Base-by-base conservation (phyloP, 495 filamentous ascomycete species). In the Penicillium alfredii region DNA sequence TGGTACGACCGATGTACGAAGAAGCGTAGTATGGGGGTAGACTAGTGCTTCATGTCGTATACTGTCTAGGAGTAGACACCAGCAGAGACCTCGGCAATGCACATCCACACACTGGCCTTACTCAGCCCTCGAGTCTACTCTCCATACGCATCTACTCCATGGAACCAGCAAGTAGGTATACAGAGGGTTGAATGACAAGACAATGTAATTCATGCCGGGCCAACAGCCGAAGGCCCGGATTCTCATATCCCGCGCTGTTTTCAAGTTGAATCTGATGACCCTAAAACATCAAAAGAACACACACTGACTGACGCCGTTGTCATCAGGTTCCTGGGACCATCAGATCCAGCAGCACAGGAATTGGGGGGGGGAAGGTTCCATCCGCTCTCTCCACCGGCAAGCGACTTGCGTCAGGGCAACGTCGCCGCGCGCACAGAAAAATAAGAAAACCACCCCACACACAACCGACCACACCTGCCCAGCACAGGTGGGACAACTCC, bases 261-360 rank as follows among this genome's bases (percentile, higher is more conserved):
- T 52, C 24, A 38, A 35, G 29, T n/a, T n/a, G 33, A 46, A 40
- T 41, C 44, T 29, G 48, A 52, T 52, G 41, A 55, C 38, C 42
- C 51, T 50, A 45, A 45, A 42, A 34, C 51, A 22, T 45, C 38
- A 42, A 30, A 46, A 49, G 40, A 32, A 51, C 47, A 21, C 38
- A 48, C 43, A 51, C 48, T 42, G n/a, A 46, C 48, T 46, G 51
- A 56, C 52, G 52, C 49, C 52, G 40, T 49, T 47, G 44, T 56
- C 52, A 48, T 42, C 52, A 46, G 42, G 42, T 40, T 33, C 33
- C 33, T 40, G 39, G 39, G 30, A 42, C 40, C 33, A 36, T 20
- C 44, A 47, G 36, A 42, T 39, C 31, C 40, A 45, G 32, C 29
- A 47, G 38, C 21, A 42, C 27, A 41, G 36, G 38, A 39, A 38